Conservation (phyloP, 192 early-diverging fungal genomes). For the Gamsiella multidivaricata region DNA sequence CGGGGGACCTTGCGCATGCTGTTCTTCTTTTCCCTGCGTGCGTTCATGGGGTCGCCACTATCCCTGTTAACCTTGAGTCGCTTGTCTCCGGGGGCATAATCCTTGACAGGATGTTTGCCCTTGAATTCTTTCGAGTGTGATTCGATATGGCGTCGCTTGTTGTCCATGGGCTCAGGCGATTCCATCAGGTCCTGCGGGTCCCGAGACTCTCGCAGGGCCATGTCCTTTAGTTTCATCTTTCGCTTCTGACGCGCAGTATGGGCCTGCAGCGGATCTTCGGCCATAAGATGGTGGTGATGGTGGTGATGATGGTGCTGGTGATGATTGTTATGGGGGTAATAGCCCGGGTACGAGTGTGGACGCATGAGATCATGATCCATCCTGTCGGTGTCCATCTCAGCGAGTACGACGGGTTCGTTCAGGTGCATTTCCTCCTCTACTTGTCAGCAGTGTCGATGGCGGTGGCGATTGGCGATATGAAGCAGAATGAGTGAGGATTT, state of each 20-base stretch:
- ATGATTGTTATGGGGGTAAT: constrained; percentile 29
- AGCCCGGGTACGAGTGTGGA: not conserved
- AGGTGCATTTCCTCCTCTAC: constrained; percentile 47
- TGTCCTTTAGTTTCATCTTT: constrained; percentile 48
- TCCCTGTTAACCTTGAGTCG: constrained; percentile 18
- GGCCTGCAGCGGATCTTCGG: not conserved
- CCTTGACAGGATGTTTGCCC: constrained; percentile 7
- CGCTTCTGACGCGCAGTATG: constrained; percentile 34
- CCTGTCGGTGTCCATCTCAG: constrained; percentile 12
- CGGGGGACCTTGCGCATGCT: constrained; percentile 15
- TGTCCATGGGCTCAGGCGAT: constrained; percentile 12
- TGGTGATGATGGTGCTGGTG: constrained; percentile 48
- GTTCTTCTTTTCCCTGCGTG: constrained; percentile 14
- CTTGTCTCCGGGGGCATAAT: constrained; percentile 14
- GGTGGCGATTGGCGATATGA: too few relatives aligned
- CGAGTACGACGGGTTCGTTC: constrained; percentile 33
- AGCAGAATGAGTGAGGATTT: not conserved
- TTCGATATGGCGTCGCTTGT: constrained; percentile 22
- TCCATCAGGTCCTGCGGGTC: constrained; percentile 38
- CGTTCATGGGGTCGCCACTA: not conserved
- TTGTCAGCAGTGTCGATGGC: too few relatives aligned
- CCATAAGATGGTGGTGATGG: constrained; percentile 33
- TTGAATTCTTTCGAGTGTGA: constrained; percentile 11
- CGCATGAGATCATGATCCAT: constrained; percentile 27
- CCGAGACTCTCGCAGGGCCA: constrained; percentile 45